Evolutionary conservation across 306 rosid species (phyloP), one percentile per base, ranked within the genome.

Genomic region (Myrica gale): DNA sequence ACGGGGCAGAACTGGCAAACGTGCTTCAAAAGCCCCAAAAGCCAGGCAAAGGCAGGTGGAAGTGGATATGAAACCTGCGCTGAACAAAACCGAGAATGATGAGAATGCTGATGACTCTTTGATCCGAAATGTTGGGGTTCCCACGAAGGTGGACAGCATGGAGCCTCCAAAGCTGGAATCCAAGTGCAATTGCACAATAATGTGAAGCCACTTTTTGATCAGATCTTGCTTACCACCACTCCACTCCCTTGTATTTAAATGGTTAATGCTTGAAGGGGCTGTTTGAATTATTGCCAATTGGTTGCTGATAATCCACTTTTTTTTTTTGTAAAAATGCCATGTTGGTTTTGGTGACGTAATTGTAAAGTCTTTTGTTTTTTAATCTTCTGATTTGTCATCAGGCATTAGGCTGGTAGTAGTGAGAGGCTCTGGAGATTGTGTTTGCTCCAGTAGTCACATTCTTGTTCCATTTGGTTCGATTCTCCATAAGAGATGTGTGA

Each of bases 131-230:
- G 92, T 78, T 19, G 96, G 88, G 67, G 82, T 90, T 82, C 92
- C 96, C 69, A 80, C 87, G 88, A 87, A 90, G 87, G 77, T 87
- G 50, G 97, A 95, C 63, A 74, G 83, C 71, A 76, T 82, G 89
- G 92, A 89, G 87, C 97, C 97, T 74, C 90, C 87, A 5, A 88
- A 89, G 87, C 92, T 92, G 79, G 97, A 95, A 87, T 91, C 90
- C 15, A 95, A 95, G 85, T 95, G 99, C 86, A 95, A 95, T 76
- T 95, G 99, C 96, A 84, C 87, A 53, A 89, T 95, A 87, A 95
- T 95, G 97, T 95, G 91, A 95, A 80, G 68, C 15, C 3, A 47
- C 74, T 65, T 82, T 42, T 42, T 69, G 76, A 78, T 80, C 82
- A 65, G 67, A 58, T 63, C 61, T 71, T 62, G 74, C 79, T 63